Evolutionary conservation across 78 protist genomes (phyloP).

Genomic region (Diacronema lutheri): DNA sequence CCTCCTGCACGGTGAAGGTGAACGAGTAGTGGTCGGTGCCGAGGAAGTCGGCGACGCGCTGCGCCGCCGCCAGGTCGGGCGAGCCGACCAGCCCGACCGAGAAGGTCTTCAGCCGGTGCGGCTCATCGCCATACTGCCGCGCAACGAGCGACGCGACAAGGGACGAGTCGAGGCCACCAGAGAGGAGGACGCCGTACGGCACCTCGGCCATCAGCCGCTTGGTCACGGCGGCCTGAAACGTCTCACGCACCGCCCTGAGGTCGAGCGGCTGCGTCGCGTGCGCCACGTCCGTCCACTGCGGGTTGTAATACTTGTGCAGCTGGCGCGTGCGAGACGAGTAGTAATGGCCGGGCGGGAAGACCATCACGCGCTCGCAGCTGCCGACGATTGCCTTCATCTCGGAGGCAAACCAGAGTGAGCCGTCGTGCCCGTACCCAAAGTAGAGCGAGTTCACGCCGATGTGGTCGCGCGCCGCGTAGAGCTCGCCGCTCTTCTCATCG

Average conservation of each 20-base stretch:
- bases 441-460: neutral
- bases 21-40: conserved; percentile 52
- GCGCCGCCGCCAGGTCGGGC: conserved; percentile 47
- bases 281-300: neutral
- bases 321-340: neutral
- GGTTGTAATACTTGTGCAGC: neutral
- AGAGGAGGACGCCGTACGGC: conserved; percentile 40
- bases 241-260: neutral
- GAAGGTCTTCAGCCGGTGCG: neutral
- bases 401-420: neutral
- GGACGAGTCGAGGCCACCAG: conserved; percentile 41
- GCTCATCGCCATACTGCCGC: conserved; percentile 1
- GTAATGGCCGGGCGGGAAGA: conserved; percentile 17
- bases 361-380: neutral
- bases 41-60: conserved; percentile 40
- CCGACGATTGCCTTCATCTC: conserved; percentile 8
- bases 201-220: conserved; percentile 40
- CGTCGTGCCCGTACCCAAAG: neutral
- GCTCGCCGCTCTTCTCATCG: neutral
- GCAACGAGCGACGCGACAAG: conserved; percentile 23
- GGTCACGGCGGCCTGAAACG: neutral
- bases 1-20: conserved; percentile 52
- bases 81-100: conserved; percentile 44
- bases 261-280: neutral
- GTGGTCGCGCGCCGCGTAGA: conserved; percentile 23